Evolutionary conservation across 345 rosid genomes (phyloP), one percentile per base, ranked within the genome.

Genomic region (Acer campestre): DNA sequence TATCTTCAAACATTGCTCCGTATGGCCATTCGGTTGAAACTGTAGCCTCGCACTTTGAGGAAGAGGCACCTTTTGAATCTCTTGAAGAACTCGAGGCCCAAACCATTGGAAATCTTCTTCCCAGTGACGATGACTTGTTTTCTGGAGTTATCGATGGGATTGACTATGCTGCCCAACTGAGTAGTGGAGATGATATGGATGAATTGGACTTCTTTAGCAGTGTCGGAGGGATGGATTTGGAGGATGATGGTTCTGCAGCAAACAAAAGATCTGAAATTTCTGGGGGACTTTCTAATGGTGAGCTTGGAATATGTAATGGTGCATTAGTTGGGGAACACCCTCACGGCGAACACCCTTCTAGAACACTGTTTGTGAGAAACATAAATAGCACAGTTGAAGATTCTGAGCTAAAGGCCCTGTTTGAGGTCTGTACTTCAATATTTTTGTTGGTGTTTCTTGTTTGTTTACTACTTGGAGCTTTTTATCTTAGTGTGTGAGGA

Each of bases 161-260:
- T 27, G 86, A 86, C 22, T 62, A 29, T 20, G 40, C 49, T 48
- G 58, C 61, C 53, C 80, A 76, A 61, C 76, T 80, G 23, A 81
- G 68, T 62, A 77, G 79, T 56, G 77, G 79, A 46, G 86, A 85
- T 80, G 91, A 87, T 78, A 65, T 73, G 73, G 96, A 91, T 81
- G 95, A 90, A 62, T 79, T 88, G 38, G 96, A 92, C 75, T 71
- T 92, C 68, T 92, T 92, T 70, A 86, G 86, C 74, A 90, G 86
- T 74, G 87, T 87, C 31, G 93, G 94, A 55, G 96, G 96, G 76
- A 80, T 92, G 90, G 96, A 92, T 71, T 73, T 92, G 81, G 94
- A 85, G 71, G 86, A 86, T 58, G 89, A 85, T 80, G 77, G 67
- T 61, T 78, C 80, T 23, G 71, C 71, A 25, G 76, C 71, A n/a